phyloP scores from a whole-genome alignment of 2,329 filamentous ascomycete genomes.

The Colletotrichum sansevieriae region DNA sequence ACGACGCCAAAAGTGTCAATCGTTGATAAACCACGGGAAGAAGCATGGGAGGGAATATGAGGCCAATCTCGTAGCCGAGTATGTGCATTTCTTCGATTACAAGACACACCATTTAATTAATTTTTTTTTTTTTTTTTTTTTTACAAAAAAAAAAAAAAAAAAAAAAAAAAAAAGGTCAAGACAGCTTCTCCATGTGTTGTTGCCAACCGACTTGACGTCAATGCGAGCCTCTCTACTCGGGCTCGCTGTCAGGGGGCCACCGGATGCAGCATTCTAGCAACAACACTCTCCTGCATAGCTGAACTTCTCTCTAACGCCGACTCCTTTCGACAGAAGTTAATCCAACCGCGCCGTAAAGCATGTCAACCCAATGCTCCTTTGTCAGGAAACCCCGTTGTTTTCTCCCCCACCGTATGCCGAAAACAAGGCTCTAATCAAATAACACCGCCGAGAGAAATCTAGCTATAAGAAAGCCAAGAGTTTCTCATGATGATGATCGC shows the following conservation, averaged over 20 bases:
- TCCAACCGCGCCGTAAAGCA: not conserved
- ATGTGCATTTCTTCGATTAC: conserved; percentile 50
- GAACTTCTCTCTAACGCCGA: not conserved
- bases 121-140: no score
- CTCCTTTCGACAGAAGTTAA: conserved; percentile 3
- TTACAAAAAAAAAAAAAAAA: no score
- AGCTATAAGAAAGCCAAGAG: not conserved
- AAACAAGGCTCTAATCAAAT: conserved; percentile 12
- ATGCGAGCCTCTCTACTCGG: not conserved
- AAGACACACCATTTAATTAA: no score
- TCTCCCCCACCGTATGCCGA: not conserved
- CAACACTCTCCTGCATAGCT: not conserved
- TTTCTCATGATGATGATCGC: conserved; percentile 46
- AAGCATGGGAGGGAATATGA: not conserved
- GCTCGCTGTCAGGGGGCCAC: no score
- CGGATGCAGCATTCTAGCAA: not conserved
- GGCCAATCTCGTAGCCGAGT: conserved; percentile 17
- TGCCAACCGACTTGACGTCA: not conserved
- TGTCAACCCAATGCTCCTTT: no score
- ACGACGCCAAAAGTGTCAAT: not conserved
- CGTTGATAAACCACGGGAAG: no score
- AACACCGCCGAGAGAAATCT: not conserved
- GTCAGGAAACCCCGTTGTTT: not conserved
- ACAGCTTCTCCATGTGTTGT: not conserved
- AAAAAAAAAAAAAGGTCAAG: no score